These are phyloP conservation scores for Ambrosia hybrid DNA, from an alignment of 140 eudicot species.

Conservation along the genomic window DNA sequence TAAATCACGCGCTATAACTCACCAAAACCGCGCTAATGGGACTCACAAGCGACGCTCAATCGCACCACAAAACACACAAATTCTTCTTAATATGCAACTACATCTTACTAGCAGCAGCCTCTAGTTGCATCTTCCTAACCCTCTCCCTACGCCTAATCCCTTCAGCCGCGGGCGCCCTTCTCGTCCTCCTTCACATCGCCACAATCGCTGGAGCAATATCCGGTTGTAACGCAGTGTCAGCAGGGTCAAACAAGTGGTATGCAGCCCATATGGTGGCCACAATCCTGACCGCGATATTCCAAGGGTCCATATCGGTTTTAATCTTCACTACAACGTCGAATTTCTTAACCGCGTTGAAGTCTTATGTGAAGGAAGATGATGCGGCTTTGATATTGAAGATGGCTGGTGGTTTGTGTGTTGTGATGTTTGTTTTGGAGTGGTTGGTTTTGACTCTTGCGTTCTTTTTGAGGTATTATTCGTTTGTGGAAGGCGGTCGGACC, in stretches of 20 bases:
- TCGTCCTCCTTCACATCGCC: conserved; percentile 48
- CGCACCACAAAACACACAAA: conserved; percentile 36
- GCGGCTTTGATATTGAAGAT: conserved; percentile 48
- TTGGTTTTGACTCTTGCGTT: conserved; percentile 48
- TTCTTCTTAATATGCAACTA: conserved; percentile 45
- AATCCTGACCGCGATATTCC: conserved; percentile 61
- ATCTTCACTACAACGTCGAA: conserved; percentile 46
- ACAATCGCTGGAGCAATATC: conserved; percentile 51
- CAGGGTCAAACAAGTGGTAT: conserved; percentile 43
- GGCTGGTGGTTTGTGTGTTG: conserved; percentile 55
- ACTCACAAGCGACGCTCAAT: background rate
- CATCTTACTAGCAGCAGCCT: conserved; percentile 44
- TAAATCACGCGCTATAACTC: too few species aligned
- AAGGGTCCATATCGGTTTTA: conserved; percentile 57
- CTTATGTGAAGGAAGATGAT: conserved; percentile 51
- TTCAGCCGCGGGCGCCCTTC: conserved; percentile 31
- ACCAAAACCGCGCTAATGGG: background rate
- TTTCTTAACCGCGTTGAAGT: conserved; percentile 45
- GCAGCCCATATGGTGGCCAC: conserved; percentile 62
- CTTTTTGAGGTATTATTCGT: conserved; percentile 45
- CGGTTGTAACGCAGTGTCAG: conserved; percentile 41
- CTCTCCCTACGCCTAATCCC: conserved; percentile 59
- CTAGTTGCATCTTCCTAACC: conserved; percentile 60
- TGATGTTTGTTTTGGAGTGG: conserved; percentile 58
- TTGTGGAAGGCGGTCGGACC: conserved; percentile 23